Conservation (phyloP, 306 rosid genomes). For the Prinsepia uniflora region DNA sequence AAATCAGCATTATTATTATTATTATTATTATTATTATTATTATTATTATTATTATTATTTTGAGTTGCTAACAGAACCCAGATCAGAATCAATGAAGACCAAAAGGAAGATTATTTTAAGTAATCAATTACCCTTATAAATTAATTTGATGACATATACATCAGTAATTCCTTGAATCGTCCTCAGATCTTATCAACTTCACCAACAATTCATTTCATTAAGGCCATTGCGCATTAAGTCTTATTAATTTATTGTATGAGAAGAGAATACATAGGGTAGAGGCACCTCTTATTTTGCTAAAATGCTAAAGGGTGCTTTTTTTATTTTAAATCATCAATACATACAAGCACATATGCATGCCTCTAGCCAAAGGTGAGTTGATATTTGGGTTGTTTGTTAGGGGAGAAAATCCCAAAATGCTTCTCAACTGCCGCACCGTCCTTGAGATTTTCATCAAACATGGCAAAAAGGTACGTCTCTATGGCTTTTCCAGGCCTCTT, state of each 20-base stretch:
- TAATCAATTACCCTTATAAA: too few species aligned
- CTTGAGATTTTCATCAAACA: slow-evolving; percentile 34
- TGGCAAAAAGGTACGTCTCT: slow-evolving; percentile 31
- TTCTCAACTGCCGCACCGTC: slow-evolving; percentile 18
- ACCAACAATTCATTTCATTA: background rate
- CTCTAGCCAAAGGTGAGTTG: slow-evolving; percentile 20
- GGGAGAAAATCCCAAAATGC: slow-evolving; percentile 32
- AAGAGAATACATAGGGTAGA: background rate
- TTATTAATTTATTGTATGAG: background rate
- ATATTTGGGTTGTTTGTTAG: slow-evolving; percentile 22
- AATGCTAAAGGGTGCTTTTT: too few species aligned
- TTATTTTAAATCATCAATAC: background rate
- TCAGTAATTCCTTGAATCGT: background rate
- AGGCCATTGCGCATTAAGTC: background rate
- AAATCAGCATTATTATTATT: too few species aligned
- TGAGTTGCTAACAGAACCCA: too few species aligned
- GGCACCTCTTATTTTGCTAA: background rate
- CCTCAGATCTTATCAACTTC: background rate
- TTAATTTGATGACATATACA: background rate
- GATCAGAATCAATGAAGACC: too few species aligned
- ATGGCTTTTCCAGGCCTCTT: slow-evolving; percentile 28
- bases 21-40: too few species aligned
- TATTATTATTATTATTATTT: too few species aligned
- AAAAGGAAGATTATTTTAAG: too few species aligned
- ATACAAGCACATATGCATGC: too few species aligned